Conservation (phyloP, 2,329 filamentous ascomycete species). For the Gliomastix tumulicola region DNA sequence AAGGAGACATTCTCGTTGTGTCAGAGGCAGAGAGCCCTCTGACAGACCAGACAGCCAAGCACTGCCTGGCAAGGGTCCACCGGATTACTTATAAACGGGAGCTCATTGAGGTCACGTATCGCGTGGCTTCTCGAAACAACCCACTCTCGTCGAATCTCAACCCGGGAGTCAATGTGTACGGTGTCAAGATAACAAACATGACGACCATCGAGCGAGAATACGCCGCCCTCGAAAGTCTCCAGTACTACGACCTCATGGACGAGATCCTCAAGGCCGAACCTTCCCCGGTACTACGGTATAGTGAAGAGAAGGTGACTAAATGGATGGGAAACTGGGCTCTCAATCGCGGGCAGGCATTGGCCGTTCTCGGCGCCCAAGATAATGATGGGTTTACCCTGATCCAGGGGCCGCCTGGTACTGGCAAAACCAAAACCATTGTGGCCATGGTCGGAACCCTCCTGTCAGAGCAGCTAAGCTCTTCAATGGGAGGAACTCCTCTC, state of each 20-base stretch:
- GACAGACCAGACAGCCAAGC: conserved; percentile 55
- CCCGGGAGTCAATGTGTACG: conserved; percentile 64
- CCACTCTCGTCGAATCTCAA: conserved; percentile 56
- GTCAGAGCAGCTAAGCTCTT: conserved; percentile 23
- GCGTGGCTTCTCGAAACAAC: conserved; percentile 62
- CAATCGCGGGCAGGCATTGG: conserved; percentile 84
- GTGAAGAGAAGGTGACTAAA: conserved; percentile 61
- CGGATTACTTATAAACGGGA: conserved; percentile 75
- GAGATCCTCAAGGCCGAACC: conserved; percentile 87
- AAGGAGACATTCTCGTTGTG: conserved; percentile 85
- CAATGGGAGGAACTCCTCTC: background rate
- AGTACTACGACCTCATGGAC: conserved; percentile 93
- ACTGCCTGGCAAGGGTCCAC: conserved; percentile 82
- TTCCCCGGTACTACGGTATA: conserved; percentile 78
- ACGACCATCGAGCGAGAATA: conserved; percentile 94
- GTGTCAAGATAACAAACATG: conserved; percentile 83
- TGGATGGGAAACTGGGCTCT: conserved; percentile 73
- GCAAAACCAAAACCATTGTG: conserved; percentile 97
- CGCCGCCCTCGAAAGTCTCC: conserved; percentile 79
- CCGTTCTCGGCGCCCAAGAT: conserved; percentile 83
- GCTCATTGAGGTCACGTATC: conserved; percentile 77
- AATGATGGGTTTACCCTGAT: conserved; percentile 97
- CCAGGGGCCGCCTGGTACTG: conserved; percentile 91
- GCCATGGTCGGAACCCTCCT: conserved; percentile 84
- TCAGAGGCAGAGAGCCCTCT: conserved; percentile 69